Conservation (phyloP, 129 eudicot species). For the Pittosporum tobira region DNA sequence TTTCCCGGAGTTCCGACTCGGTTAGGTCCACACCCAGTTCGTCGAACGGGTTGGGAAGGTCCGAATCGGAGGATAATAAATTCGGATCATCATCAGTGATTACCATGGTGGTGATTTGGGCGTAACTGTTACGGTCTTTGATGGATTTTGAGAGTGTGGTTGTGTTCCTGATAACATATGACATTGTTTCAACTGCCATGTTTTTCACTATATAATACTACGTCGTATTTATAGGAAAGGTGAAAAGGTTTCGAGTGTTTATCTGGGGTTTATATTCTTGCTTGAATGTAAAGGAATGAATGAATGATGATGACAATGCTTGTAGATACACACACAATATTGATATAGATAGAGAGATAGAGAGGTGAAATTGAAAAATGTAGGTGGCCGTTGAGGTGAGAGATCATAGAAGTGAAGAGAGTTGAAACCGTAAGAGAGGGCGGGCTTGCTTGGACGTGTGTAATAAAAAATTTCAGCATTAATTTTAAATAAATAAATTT, state of each 20-base stretch:
- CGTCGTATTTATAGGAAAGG: no score
- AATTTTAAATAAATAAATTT: no score
- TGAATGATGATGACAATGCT: conserved; percentile 36
- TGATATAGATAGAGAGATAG: conserved; percentile 22
- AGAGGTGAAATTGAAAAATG: conserved; percentile 1
- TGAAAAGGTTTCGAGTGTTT: no score
- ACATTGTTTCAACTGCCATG: no score
- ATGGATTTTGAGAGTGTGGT: no score
- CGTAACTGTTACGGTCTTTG: no score
- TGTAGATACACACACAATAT: conserved; percentile 18
- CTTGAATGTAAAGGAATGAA: no score
- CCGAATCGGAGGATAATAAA: background rate
- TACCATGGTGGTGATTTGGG: background rate
- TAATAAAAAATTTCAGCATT: no score
- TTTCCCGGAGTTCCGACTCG: conserved; percentile 56
- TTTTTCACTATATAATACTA: no score
- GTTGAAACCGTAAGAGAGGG: no score
- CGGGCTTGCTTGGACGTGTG: no score
- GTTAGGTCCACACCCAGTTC: background rate
- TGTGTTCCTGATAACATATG: no score
- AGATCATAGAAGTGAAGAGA: conserved; percentile 29
- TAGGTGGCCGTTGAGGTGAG: conserved; percentile 14
- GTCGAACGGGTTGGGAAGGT: background rate
- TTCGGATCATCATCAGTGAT: background rate
- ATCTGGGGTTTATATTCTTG: conserved; percentile 29